Evolutionary conservation across 148 eudicot genomes (phyloP).

Genomic region (Suaeda aralocaspica): DNA sequence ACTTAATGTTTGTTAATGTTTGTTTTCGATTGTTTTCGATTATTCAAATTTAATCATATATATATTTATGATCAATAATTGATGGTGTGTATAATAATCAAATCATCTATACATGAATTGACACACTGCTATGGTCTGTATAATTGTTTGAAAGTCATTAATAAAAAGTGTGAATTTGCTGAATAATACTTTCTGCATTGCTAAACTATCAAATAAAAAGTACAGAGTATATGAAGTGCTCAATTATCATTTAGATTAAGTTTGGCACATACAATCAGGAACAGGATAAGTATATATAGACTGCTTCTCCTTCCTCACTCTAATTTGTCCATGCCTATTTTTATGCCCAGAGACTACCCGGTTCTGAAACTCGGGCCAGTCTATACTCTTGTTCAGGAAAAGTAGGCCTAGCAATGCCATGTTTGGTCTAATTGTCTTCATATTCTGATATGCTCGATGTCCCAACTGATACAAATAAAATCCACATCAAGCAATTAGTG

Average conservation of each 20-base stretch:
- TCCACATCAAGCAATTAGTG: not conserved
- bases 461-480: conserved; percentile 46
- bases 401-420: conserved; percentile 78
- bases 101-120: too few species aligned
- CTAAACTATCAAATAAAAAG: not conserved
- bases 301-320: conserved; percentile 50
- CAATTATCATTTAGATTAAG: conserved; percentile 21
- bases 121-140: too few species aligned
- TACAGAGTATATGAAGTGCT: not conserved
- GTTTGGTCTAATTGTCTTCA: conserved; percentile 80
- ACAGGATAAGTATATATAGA: conserved; percentile 92
- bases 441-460: conserved; percentile 75
- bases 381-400: conserved; percentile 64
- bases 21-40: too few species aligned
- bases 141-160: too few species aligned
- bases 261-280: conserved; percentile 93
- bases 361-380: conserved; percentile 66
- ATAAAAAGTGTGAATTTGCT: conserved; percentile 1
- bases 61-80: too few species aligned
- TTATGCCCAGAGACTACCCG: conserved; percentile 64
- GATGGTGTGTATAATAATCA: too few species aligned
- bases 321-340: conserved; percentile 66
- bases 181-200: not conserved
- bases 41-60: too few species aligned
- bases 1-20: too few species aligned